phyloP scores from a whole-genome alignment of 1,284 basidiomycete species.

The Phylloboletellus chloephorus region DNA sequence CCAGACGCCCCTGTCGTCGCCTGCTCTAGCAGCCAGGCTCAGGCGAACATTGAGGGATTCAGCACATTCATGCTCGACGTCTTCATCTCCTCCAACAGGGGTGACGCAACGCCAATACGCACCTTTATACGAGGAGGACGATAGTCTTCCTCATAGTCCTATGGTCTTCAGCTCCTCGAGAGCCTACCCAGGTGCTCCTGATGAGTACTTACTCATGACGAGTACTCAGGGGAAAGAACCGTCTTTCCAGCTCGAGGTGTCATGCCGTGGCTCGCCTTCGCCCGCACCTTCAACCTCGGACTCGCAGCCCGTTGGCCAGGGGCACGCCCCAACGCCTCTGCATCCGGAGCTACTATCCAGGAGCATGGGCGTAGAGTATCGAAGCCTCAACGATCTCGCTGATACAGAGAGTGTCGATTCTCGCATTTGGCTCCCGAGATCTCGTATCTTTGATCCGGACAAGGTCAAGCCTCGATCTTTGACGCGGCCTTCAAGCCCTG shows the following conservation, averaged over 20 bases:
- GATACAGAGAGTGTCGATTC: slow-evolving; percentile 17
- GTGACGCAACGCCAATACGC: slow-evolving; percentile 17
- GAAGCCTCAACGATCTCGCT: slow-evolving; percentile 18
- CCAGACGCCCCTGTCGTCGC: slow-evolving; percentile 2
- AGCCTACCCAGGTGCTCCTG: slow-evolving; percentile 8
- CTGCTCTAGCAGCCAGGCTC: slow-evolving; percentile 5
- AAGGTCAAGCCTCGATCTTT: slow-evolving; percentile 23
- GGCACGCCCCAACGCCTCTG: slow-evolving; percentile 11
- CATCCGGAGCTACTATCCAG: slow-evolving; percentile 8
- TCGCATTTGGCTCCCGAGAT: slow-evolving; percentile 28
- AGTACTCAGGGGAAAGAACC: background rate
- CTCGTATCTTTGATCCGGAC: slow-evolving; percentile 26
- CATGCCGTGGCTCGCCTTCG: slow-evolving; percentile 6
- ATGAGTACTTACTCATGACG: background rate
- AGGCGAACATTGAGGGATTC: slow-evolving; percentile 12
- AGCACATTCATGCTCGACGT: slow-evolving; percentile 5
- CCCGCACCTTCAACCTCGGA: slow-evolving; percentile 4
- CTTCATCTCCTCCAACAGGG: slow-evolving; percentile 25
- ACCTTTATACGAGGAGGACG: slow-evolving; percentile 19
- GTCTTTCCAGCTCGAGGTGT: slow-evolving; percentile 5
- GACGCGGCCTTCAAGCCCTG: slow-evolving; percentile 22
- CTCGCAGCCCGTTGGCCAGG: slow-evolving; percentile 8
- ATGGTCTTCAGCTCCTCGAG: slow-evolving; percentile 14
- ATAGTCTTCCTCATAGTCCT: slow-evolving; percentile 8
- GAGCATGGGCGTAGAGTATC: slow-evolving; percentile 21